Evolutionary conservation across 805 yeast species (phyloP), one percentile per base, ranked within the genome.

Genomic region (Zygosaccharomyces siamensis): DNA sequence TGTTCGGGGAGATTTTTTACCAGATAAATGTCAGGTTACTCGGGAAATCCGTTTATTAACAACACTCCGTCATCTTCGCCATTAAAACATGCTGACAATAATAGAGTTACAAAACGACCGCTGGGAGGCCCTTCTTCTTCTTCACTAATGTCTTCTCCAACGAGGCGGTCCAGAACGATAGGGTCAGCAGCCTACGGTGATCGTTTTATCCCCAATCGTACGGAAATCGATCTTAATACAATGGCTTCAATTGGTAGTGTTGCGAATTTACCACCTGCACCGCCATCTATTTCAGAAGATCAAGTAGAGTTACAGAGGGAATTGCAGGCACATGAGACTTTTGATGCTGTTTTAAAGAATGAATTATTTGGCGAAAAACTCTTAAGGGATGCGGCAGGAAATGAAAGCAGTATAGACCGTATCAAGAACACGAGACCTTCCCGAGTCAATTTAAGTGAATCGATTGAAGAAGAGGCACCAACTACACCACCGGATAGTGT

Each of bases 301-400:
- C 95, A 86, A 57, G 70, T 84, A 20, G 93, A 86, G 53, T 71
- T 74, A 33, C 77, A 83, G 54, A 75, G 81, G 54, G 88, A 83
- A 60, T 84, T 83, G 56, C 95, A 87, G 60, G 96, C 97, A 4
- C 87, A 87, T 63, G 73, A 85, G 54, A 87, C 96, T 0, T 93
- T 90, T 67, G 83, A 90, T 47, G 81, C 92, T 0, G 86, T 93
- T 2, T 70, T 93, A 42, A 85, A 86, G 58, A 86, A 95, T 30
- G 99, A 93, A 65, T 70, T 93, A 31, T 93, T 93, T 72, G 98
- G 97, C 12, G 93, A 85, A 61, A 80, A 86, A 52, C 80, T 88
- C 3, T 88, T 90, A 4, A 74, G 56, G 42, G 64, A 59, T 48
- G 48, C 63, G 14, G 55, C 60, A 5, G 62, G 63, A 2, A 59